Percentiles rank a stretch among this genome's conserved stretches.
These are phyloP conservation scores for Penicillium angulare DNA, from an alignment of 495 filamentous ascomycete genomes.

Conservation along the genomic window DNA sequence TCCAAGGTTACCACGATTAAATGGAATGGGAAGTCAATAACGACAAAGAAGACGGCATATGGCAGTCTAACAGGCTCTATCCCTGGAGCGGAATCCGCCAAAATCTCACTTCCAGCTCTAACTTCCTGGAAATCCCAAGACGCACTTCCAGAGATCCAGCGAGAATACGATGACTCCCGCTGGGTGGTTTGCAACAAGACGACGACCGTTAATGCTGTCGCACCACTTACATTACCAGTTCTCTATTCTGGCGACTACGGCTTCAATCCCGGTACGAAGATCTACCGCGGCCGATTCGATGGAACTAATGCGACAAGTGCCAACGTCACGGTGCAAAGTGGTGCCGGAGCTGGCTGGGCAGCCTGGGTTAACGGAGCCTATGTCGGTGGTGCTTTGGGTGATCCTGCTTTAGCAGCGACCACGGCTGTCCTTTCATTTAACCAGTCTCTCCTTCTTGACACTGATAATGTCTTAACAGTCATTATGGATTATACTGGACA, in stretches of 20 bases:
- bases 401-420: conserved; percentile 32
- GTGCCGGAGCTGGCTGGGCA: conserved; percentile 54
- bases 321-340: conserved; percentile 61
- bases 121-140: conserved; percentile 63
- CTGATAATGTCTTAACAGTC: conserved; percentile 60
- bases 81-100: conserved; percentile 42
- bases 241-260: conserved; percentile 68
- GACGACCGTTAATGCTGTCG: conserved; percentile 55
- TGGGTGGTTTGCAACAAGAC: conserved; percentile 60
- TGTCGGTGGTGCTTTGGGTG: conserved; percentile 55
- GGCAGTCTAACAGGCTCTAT: conserved; percentile 50
- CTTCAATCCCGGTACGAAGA: conserved; percentile 61
- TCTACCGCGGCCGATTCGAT: conserved; percentile 70
- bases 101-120: conserved; percentile 52
- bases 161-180: conserved; percentile 58
- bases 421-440: conserved; percentile 19
- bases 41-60: conserved; percentile 35
- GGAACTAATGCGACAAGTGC: conserved; percentile 50
- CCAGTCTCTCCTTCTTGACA: conserved; percentile 44
- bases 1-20: conserved; percentile 40
- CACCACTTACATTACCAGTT: conserved; percentile 52
- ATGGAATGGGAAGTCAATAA: conserved; percentile 51
- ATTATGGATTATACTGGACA: conserved; percentile 69
- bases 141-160: conserved; percentile 62
- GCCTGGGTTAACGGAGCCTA: conserved; percentile 55